Percentiles rank a stretch among this genome's conserved stretches.
Conservation (phyloP, 129 eudicot genomes). For the Pseudognaphalium luteoalbum region DNA sequence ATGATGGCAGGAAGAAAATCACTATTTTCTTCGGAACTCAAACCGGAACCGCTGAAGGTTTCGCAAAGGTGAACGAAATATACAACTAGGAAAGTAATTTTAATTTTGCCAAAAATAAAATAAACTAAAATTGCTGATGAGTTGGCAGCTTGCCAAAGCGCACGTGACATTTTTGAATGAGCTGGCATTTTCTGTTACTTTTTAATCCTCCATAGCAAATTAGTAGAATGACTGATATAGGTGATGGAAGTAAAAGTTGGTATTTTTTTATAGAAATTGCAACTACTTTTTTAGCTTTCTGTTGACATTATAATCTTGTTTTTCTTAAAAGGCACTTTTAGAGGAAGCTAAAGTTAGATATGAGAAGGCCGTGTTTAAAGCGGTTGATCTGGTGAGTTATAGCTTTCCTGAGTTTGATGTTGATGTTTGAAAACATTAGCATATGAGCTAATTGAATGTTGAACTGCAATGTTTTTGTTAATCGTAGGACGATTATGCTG, state of each 20-base stretch:
- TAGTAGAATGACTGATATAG: neutral
- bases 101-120: no score
- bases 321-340: constrained; percentile 60
- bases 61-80: constrained; percentile 63
- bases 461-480: neutral
- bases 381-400: constrained; percentile 73
- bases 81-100: neutral
- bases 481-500: constrained; percentile 89
- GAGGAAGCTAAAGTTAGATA: constrained; percentile 96
- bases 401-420: neutral
- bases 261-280: neutral
- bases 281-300: neutral
- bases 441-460: neutral
- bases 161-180: neutral
- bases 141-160: neutral
- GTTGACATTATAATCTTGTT: neutral
- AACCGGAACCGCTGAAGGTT: constrained; percentile 98
- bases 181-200: neutral
- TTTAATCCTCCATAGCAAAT: neutral
- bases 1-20: constrained; percentile 79
- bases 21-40: constrained; percentile 84
- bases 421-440: neutral
- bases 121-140: no score
- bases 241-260: neutral
- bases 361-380: constrained; percentile 75